phyloP scores from a whole-genome alignment of 2,329 filamentous ascomycete species.

The Cordyceps tenuipes region DNA sequence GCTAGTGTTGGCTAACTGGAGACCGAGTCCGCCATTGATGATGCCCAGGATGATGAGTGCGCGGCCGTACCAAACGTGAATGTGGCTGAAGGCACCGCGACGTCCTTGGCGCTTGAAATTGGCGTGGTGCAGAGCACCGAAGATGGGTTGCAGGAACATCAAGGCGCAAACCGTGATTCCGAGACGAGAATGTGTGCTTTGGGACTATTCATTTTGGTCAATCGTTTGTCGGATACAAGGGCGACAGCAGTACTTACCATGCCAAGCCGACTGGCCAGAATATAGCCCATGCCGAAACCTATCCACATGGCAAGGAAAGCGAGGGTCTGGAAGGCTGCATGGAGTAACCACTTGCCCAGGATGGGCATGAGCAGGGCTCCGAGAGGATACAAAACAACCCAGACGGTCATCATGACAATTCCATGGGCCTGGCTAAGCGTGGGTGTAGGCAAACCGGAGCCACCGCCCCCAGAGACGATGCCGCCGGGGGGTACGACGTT shows the following conservation, averaged over 20 bases:
- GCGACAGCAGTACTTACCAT: slow-evolving; percentile 30
- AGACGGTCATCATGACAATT: slow-evolving; percentile 52
- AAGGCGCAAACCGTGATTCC: slow-evolving; percentile 47
- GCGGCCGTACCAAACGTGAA: slow-evolving; percentile 57
- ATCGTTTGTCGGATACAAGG: neutral
- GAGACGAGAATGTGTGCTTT: slow-evolving; percentile 44
- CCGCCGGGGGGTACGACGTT: slow-evolving; percentile 4
- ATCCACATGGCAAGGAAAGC: slow-evolving; percentile 50
- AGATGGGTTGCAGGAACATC: slow-evolving; percentile 48
- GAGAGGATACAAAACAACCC: slow-evolving; percentile 50
- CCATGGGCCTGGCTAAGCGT: slow-evolving; percentile 41
- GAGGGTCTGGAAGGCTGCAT: slow-evolving; percentile 47
- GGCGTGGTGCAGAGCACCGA: slow-evolving; percentile 50
- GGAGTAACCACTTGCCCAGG: slow-evolving; percentile 48
- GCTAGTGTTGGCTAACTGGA: slow-evolving; percentile 38
- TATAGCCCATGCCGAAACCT: slow-evolving; percentile 50
- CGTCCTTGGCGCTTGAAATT: slow-evolving; percentile 39
- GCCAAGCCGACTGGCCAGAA: slow-evolving; percentile 31
- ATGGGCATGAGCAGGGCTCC: slow-evolving; percentile 54
- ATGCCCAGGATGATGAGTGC: slow-evolving; percentile 49
- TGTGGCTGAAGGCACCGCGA: slow-evolving; percentile 44
- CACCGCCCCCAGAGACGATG: slow-evolving; percentile 9
- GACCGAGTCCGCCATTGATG: slow-evolving; percentile 55
- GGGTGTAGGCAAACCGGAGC: slow-evolving; percentile 15
- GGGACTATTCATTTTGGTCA: slow-evolving; percentile 31